Evolutionary conservation across 2,329 filamentous ascomycete species (phyloP), one percentile per base, ranked within the genome.

Genomic region (Elsinoe ampelina): DNA sequence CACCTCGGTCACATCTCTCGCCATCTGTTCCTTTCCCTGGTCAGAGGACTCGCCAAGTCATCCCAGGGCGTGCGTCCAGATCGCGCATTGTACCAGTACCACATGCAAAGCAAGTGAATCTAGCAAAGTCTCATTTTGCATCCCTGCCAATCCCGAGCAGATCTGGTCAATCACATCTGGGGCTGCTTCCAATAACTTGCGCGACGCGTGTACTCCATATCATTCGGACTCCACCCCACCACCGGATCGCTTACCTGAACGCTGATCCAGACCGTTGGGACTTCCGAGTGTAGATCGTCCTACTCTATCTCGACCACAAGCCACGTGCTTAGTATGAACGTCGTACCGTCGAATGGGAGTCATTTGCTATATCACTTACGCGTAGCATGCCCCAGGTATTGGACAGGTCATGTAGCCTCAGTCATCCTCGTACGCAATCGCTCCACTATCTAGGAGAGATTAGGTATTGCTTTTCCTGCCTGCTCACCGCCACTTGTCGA

Each of bases 231-330:
- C 19, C 26, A 30, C 34, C 34, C 32, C 12, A 35, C 48, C 26
- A 17, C 45, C 26, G 45, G 45, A 34, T 50, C n/a, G 30, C 17
- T 26, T 20, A 12, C 45, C 26, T 17, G 15, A 34, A 38, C 36
- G 32, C 32, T 52, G 48, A 52, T 52, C 48, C 34, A 52, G 48
- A 52, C 48, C 48, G 48, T 52, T 52, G 48, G 48, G 22, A 32
- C 12, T 26, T 34, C 15, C 48, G 32, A 52, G 11, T 15, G 48
- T 52, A 52, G 34, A 52, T 52, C 48, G 26, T 30, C 13, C 12
- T 52, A 52, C 13, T 52, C 34, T 36, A 39, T 39, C 48, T 39
- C 13, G 22, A 52, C 32, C 26, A 32, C 30, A 22, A 38, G 48
- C 48, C 48, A 52, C 48, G 48, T 52, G 48, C 34, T 43, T 43